Evolutionary conservation across 345 rosid species (phyloP).

Genomic region (Corchorus olitorius): DNA sequence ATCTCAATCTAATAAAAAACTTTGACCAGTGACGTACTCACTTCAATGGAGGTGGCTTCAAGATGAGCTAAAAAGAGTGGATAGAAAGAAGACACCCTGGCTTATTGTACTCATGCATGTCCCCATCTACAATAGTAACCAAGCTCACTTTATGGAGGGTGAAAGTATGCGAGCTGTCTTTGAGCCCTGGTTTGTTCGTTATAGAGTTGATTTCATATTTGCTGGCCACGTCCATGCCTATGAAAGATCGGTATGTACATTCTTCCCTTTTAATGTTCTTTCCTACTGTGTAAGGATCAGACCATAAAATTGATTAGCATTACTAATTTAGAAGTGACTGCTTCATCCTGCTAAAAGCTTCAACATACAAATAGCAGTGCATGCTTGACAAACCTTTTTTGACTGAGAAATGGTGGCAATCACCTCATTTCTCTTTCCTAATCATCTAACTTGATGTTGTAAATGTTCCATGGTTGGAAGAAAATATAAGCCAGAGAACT

Average conservation of each 20-base stretch:
- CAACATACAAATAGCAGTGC: no score
- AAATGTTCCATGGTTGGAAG: constrained; percentile 5
- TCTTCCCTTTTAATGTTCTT: constrained; percentile 16
- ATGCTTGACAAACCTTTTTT: no score
- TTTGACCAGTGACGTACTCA: constrained; percentile 48
- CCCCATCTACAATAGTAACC: constrained; percentile 51
- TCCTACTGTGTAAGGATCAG: neutral
- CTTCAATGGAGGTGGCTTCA: constrained; percentile 59
- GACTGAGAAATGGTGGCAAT: no score
- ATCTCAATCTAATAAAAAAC: neutral
- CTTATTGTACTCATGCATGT: constrained; percentile 56
- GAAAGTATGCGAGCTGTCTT: constrained; percentile 58
- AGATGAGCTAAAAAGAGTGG: constrained; percentile 48
- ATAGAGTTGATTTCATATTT: constrained; percentile 51
- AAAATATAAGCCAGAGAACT: neutral
- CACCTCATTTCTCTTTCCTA: neutral
- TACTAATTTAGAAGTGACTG: neutral
- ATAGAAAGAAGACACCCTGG: constrained; percentile 63
- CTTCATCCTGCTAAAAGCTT: no score
- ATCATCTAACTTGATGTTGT: neutral
- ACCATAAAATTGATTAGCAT: neutral
- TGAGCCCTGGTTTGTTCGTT: constrained; percentile 49
- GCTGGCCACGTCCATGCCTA: constrained; percentile 70
- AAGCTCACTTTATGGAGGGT: constrained; percentile 59
- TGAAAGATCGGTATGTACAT: constrained; percentile 51